phyloP scores from a whole-genome alignment of 2,329 filamentous ascomycete species.

The Ceratocystis huliohia region DNA sequence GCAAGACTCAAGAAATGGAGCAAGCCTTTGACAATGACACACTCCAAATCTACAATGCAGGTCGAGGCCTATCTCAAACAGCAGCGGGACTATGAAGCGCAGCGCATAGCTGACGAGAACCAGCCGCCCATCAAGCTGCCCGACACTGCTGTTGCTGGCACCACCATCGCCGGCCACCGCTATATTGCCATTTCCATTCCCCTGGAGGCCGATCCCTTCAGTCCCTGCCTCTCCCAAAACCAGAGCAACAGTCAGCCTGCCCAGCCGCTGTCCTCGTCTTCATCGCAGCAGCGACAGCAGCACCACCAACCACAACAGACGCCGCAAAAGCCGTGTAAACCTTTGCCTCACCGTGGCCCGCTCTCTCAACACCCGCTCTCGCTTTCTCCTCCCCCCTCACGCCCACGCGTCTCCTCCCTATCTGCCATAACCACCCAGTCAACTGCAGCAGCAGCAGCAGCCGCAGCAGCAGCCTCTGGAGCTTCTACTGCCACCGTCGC shows the following conservation, averaged over 20 bases:
- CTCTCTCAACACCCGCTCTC: conserved; percentile 10
- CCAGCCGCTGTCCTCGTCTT: neutral
- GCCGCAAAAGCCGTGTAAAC: neutral
- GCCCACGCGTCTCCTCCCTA: conserved; percentile 5
- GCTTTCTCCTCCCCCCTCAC: conserved; percentile 2
- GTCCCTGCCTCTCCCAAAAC: conserved; percentile 21
- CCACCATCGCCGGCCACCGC: conserved; percentile 40
- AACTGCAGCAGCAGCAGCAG: conserved; percentile 5
- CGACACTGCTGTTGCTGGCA: conserved; percentile 43
- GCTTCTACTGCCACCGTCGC: neutral
- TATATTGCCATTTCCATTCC: conserved; percentile 52
- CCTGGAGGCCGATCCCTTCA: conserved; percentile 36
- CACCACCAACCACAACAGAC: conserved; percentile 5
- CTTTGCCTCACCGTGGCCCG: neutral
- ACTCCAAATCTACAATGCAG: conserved; percentile 12
- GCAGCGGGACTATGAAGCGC: conserved; percentile 21
- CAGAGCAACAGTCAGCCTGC: neutral
- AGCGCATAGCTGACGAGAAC: conserved; percentile 23
- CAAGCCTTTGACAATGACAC: conserved; percentile 13
- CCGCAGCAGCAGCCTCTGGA: neutral
- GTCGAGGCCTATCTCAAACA: conserved; percentile 18
- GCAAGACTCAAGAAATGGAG: conserved; percentile 15
- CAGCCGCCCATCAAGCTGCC: conserved; percentile 33
- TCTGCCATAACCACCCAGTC: conserved; percentile 11
- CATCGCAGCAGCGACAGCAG: conserved; percentile 12